Percentiles rank a stretch among this genome's conserved stretches.
phyloP scores from a whole-genome alignment of 176 grass and related monocot genomes.

The Phragmites australis region DNA sequence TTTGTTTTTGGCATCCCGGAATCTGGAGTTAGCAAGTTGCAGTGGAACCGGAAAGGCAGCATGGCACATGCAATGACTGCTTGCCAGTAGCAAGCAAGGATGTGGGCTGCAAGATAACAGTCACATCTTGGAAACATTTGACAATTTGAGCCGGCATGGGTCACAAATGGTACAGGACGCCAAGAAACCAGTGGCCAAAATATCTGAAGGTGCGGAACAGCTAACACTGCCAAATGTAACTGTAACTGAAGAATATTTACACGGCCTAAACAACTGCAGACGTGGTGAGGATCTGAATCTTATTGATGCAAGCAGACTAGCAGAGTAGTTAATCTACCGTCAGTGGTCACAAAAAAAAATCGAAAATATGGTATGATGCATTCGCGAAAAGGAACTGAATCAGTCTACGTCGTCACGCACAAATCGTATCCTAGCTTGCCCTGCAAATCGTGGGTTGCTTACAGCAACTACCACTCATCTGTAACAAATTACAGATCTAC shows the following conservation, averaged over 20 bases:
- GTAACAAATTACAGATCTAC: constrained; percentile 23
- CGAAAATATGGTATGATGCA: background rate
- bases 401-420: background rate
- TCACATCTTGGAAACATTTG: constrained; percentile 34
- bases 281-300: background rate
- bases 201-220: background rate
- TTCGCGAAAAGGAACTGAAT: background rate
- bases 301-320: background rate
- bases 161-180: background rate
- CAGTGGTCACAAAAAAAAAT: background rate
- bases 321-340: constrained; percentile 4
- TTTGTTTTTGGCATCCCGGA: background rate
- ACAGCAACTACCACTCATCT: background rate
- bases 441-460: background rate
- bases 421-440: background rate
- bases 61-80: constrained; percentile 34
- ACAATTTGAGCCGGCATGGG: constrained; percentile 30
- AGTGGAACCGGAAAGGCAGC: background rate
- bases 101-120: constrained; percentile 34
- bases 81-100: constrained; percentile 33
- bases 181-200: constrained; percentile 32
- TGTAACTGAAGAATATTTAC: constrained; percentile 20
- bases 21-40: constrained; percentile 12
- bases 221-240: constrained; percentile 11
- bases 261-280: background rate